These are phyloP conservation scores for Gaertneriomyces sp. DNA, from an alignment of 192 early-diverging fungal species.

Conservation along the genomic window DNA sequence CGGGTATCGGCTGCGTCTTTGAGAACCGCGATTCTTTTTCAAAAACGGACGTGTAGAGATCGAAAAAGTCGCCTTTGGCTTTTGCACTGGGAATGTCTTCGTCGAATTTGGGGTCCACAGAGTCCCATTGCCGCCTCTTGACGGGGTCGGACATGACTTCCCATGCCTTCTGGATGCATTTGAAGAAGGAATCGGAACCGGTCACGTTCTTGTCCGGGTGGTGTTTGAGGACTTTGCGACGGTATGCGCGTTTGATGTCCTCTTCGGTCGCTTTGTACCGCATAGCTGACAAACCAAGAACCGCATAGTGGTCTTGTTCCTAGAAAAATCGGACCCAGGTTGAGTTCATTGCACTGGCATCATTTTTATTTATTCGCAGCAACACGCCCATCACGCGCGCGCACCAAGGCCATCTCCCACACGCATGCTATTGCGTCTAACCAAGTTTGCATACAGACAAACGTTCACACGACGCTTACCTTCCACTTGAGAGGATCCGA, in stretches of 20 bases:
- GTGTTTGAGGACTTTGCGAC: conserved; percentile 92
- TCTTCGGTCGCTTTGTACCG: conserved; percentile 87
- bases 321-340: neutral
- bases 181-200: conserved; percentile 95
- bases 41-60: conserved; percentile 69
- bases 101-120: conserved; percentile 83
- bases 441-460: neutral
- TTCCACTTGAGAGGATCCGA: conserved; percentile 95
- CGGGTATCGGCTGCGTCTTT: conserved; percentile 80
- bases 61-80: conserved; percentile 78
- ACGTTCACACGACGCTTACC: conserved; percentile 32
- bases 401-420: neutral
- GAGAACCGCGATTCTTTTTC: conserved; percentile 90
- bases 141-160: conserved; percentile 87
- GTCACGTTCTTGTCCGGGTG: conserved; percentile 98
- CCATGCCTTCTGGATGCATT: conserved; percentile 95
- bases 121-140: conserved; percentile 93
- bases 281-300: conserved; percentile 86
- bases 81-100: conserved; percentile 62
- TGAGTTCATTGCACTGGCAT: neutral
- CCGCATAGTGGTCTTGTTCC: conserved; percentile 92
- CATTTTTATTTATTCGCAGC: neutral
- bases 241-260: conserved; percentile 88
- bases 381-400: too few relatives aligned
- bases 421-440: conserved; percentile 2